Evolutionary conservation across 306 rosid species (phyloP), one percentile per base, ranked within the genome.

Genomic region (Macrotyloma uniflorum): DNA sequence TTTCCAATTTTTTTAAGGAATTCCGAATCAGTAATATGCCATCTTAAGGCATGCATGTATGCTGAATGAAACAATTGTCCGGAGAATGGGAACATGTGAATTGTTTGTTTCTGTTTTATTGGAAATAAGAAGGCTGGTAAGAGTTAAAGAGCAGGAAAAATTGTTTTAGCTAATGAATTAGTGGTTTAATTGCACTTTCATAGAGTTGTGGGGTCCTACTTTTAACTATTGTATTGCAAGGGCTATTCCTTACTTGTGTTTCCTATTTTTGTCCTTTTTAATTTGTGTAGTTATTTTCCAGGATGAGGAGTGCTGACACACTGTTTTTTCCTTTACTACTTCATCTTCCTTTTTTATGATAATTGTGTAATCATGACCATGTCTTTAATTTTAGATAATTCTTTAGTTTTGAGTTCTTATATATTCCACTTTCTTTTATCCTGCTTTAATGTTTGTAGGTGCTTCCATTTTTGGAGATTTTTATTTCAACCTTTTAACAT

Each of bases 401-500:
- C 7, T 32, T 63, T 63, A 8, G 24, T 63, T 63, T 63, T 33
- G 46, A 33, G 26, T 26, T 30, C 15, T 33, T 10, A 38, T 9
- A 38, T 26, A n/a, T n/a, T 26, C 23, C 12, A 1, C 23, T 61
- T 26, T 59, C 66, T 59, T 0, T 15, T 14, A 28, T 5, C 22
- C 13, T 32, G 67, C 23, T 16, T 61, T 8, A 64, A 35, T 11
- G 15, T 35, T 64, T 18, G 38, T 63, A 47, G 47, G 45, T 66
- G 43, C 24, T 22, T 45, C 11, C 36, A 19, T 40, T 30, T 40
- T 30, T 51, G 55, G 16, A 12, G 32, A 11, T 42, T 47, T 69
- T 50, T 69, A 23, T 75, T 61, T 49, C 70, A 68, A 53, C 33
- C 55, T 74, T 58, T 40, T 33, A 30, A 1, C 74, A 43, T 3